These are phyloP conservation scores for Lepidium sativum DNA, from an alignment of 345 rosid genomes.

Conservation along the genomic window DNA sequence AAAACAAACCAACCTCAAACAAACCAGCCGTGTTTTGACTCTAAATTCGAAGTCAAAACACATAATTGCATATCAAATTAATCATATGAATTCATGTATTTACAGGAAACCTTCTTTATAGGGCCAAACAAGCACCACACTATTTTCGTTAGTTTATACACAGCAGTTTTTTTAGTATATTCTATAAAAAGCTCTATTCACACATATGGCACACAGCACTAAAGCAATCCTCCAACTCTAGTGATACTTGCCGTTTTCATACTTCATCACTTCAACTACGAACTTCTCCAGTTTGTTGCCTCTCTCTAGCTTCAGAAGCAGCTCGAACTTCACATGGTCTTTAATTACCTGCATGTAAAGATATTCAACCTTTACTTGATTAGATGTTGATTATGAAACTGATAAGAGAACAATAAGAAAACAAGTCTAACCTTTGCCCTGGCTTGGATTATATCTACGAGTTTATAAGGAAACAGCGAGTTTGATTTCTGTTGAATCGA, in stretches of 20 bases:
- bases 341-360: slow-evolving; percentile 30
- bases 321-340: slow-evolving; percentile 37
- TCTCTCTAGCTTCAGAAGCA: slow-evolving; percentile 49
- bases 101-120: background rate
- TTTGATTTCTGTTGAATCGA: slow-evolving; percentile 53
- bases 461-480: slow-evolving; percentile 47
- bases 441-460: slow-evolving; percentile 45
- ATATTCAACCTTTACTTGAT: background rate
- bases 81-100: background rate
- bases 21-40: too few relatives aligned
- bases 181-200: background rate
- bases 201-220: background rate
- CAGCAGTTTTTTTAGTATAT: background rate
- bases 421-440: slow-evolving; percentile 36
- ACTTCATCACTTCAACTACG: slow-evolving; percentile 47
- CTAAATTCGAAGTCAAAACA: background rate
- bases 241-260: slow-evolving; percentile 17
- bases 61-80: background rate
- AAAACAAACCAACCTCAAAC: too few relatives aligned
- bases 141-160: background rate
- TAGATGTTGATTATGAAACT: background rate
- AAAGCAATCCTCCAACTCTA: slow-evolving; percentile 7
- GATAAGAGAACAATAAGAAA: background rate
- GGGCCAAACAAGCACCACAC: background rate
- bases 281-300: slow-evolving; percentile 45